Base-by-base conservation (phyloP, 2,329 filamentous ascomycete genomes). In the Xylaria sp. region DNA sequence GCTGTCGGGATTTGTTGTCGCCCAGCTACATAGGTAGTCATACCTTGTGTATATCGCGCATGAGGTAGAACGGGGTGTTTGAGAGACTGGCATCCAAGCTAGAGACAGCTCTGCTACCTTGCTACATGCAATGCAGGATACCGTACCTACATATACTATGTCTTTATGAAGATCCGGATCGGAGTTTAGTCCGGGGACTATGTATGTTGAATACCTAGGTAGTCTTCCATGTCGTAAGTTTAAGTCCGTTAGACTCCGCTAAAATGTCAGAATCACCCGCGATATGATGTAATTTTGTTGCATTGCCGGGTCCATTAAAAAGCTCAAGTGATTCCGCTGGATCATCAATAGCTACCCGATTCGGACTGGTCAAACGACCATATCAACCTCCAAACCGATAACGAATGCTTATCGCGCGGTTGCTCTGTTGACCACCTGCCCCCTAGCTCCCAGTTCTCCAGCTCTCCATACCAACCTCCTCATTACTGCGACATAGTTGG, bases 381-480 rank as follows among this genome's bases (percentile, higher is more conserved):
- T 47, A 6, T n/a, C 42, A 47, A 42, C n/a, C 42, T 47, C 1
- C 42, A 47, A 47, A 19, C n/a, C 6, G 42, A 47, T 47, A 47
- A 47, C 14, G 42, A 19, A 47, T 19, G 17, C 42, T 47, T 47
- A 47, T 47, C 42, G 42, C 9, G 17, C 8, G 42, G 42, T 47
- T 47, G 42, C 42, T 19, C 42, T 17, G 42, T 47, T 47, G 42
- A 47, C 42, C 42, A 14, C 42, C 42, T 47, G 34, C 34, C n/a
- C 4, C 39, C 17, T 19, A 47, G 42, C 42, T 47, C 17, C 42
- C 42, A 47, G 42, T 17, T 47, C 42, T 17, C 42, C 11, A 61
- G 42, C 50, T 61, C 19, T 21, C 50, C 6, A 19, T 47, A 21
- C 42, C 42, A 64, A 55, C 53, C 48, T 48, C 27, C 32, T 39